Evolutionary conservation across 257 asterid genomes (phyloP).

Genomic region (Anisodus tanguticus): DNA sequence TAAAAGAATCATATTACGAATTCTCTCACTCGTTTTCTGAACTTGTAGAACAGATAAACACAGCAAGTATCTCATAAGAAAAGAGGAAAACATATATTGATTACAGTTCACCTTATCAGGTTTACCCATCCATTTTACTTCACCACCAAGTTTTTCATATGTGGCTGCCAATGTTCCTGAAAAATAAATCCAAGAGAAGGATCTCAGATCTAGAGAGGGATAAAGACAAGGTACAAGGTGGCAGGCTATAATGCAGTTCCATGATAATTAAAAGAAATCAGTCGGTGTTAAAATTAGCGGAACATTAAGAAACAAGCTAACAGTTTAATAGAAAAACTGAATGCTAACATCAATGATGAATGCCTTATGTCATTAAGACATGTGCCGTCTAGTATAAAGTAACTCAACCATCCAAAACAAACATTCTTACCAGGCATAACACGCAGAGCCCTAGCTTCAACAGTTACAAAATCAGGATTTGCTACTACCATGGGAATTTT

Average conservation of each 20-base stretch:
- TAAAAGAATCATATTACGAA: no score
- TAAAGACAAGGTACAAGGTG: not conserved
- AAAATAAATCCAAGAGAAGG: conserved; percentile 29
- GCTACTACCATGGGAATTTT: conserved; percentile 94
- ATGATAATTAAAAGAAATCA: not conserved
- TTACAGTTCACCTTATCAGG: conserved; percentile 75
- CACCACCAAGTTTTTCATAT: conserved; percentile 93
- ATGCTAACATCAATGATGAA: not conserved
- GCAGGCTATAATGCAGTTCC: not conserved
- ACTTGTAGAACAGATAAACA: not conserved
- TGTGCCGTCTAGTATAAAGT: not conserved
- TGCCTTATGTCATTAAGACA: not conserved
- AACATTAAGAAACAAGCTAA: not conserved
- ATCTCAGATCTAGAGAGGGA: not conserved
- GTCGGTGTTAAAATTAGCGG: not conserved
- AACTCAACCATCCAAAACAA: not conserved
- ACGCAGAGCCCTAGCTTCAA: conserved; percentile 84
- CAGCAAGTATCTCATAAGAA: not conserved
- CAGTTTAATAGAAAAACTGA: not conserved
- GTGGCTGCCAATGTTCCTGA: conserved; percentile 82
- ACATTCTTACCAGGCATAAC: conserved; percentile 84
- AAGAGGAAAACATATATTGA: conserved; percentile 8
- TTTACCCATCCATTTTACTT: conserved; percentile 99
- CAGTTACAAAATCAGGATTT: conserved; percentile 97
- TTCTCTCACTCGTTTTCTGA: not conserved